These are phyloP conservation scores for Verticillium isaacii DNA, from an alignment of 2,329 filamentous ascomycete genomes.

Conservation along the genomic window DNA sequence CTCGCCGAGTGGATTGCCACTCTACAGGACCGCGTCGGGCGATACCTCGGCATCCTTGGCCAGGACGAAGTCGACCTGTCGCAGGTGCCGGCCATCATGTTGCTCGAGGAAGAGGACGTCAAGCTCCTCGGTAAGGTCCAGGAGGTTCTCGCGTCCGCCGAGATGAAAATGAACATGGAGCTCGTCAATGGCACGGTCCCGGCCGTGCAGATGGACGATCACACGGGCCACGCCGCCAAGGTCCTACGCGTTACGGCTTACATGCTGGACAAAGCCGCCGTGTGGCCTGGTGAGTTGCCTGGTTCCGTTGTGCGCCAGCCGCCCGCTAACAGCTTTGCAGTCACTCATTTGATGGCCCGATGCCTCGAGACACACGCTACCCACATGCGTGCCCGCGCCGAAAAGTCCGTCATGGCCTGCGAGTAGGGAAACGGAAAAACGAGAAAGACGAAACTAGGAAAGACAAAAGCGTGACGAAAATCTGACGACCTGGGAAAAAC, in stretches of 20 bases:
- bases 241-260: conserved; percentile 79
- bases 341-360: conserved; percentile 49
- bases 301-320: no score
- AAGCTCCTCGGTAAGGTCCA: conserved; percentile 80
- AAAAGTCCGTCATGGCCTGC: conserved; percentile 42
- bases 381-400: conserved; percentile 45
- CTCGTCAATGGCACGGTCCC: conserved; percentile 41
- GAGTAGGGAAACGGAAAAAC: conserved; percentile 19
- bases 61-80: conserved; percentile 73
- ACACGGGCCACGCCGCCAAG: conserved; percentile 78
- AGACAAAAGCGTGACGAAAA: not conserved
- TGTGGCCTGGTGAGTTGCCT: conserved; percentile 75
- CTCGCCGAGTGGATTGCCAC: conserved; percentile 92
- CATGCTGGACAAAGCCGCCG: conserved; percentile 81
- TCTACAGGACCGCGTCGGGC: conserved; percentile 88
- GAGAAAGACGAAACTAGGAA: not conserved
- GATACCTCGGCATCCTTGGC: conserved; percentile 81
- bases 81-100: conserved; percentile 81
- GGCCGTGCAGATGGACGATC: conserved; percentile 51
- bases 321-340: conserved; percentile 19
- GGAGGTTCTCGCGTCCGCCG: conserved; percentile 70
- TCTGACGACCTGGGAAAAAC: not conserved
- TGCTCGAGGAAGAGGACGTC: conserved; percentile 86
- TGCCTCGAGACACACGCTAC: conserved; percentile 52
- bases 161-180: conserved; percentile 69